Conservation (phyloP, 2,329 filamentous ascomycete genomes). For the Xylaria sp. region DNA sequence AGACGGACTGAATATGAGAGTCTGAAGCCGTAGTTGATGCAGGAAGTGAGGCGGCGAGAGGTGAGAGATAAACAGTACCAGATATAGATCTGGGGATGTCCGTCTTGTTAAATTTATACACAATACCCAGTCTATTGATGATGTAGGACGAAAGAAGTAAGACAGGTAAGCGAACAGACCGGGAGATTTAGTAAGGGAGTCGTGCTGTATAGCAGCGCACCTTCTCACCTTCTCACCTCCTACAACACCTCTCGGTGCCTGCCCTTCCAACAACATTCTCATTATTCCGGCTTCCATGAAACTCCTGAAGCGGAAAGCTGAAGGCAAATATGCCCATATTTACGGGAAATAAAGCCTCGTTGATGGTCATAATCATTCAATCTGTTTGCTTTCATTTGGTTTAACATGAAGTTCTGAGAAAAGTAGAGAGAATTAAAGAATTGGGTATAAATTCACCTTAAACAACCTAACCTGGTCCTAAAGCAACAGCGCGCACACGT, state of each 20-base stretch:
- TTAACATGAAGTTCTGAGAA: background rate
- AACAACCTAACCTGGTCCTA: background rate
- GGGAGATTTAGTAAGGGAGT: too few relatives aligned
- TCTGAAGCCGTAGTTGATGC: background rate
- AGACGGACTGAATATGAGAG: background rate
- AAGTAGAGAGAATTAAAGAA: background rate
- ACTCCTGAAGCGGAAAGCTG: too few relatives aligned
- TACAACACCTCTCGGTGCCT: too few relatives aligned
- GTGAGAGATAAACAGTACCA: background rate
- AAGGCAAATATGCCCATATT: too few relatives aligned
- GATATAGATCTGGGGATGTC: background rate
- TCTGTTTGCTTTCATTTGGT: background rate
- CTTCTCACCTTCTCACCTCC: too few relatives aligned
- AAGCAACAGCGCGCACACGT: background rate
- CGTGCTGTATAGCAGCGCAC: too few relatives aligned
- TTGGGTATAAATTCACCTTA: slow-evolving; percentile 7
- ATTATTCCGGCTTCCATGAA: too few relatives aligned
- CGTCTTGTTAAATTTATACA: too few relatives aligned
- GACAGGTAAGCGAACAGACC: too few relatives aligned
- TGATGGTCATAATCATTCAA: background rate
- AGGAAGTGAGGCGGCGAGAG: background rate
- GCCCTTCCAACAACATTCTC: too few relatives aligned
- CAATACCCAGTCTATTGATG: too few relatives aligned
- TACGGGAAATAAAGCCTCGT: background rate
- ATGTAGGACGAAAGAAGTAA: too few relatives aligned